Base-by-base conservation (phyloP, 352 stramenopile species). In the Pythium myriotylum region DNA sequence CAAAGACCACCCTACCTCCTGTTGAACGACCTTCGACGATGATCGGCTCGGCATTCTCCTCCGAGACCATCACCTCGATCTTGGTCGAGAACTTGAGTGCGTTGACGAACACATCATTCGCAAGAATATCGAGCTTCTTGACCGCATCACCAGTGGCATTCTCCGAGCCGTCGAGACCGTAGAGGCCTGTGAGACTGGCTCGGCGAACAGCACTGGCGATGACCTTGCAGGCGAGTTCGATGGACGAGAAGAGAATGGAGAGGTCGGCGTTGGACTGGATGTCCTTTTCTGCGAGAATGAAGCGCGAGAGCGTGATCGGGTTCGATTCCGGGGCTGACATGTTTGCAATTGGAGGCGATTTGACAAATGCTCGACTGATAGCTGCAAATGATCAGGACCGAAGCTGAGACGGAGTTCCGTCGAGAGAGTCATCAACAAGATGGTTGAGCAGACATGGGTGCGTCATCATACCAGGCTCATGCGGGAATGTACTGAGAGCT, bases 81-180 rank as follows among this genome's bases (percentile, higher is more conserved):
- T 98, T 97, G 72, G 94, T 97, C 46, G 94, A 99, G 67, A 98
- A 97, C 72, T 88, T 92, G 63, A 99, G 86, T 45, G 95, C 91
- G 76, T 98, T 99, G 72, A 99, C 95, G 79, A 99, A 96, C 66
- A 95, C 99, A 43, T 99, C 97, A 73, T 99, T 98, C n/a, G 96
- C 88, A 60, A 99, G 84, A 41, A 99, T 77, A 77, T 99, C 97
- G 29, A 99, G 90, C 76, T 99, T 99, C 86, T 99, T 99, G 45
- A 99, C 95, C 61, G 98, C 92, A 72, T 99, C 97, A 35, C 97
- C 97, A 6, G 97, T 98, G 20, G 91, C 85, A 81, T 99, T 99
- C 58, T 97, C 84, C 71, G 96, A 96, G 57, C 97, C 97, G n/a
- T 98, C 95, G 10, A 99, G 83, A 26, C 97, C 96, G 70, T 99